Evolutionary conservation across 208 protist species (phyloP).

Genomic region (Angomonas deanei): DNA sequence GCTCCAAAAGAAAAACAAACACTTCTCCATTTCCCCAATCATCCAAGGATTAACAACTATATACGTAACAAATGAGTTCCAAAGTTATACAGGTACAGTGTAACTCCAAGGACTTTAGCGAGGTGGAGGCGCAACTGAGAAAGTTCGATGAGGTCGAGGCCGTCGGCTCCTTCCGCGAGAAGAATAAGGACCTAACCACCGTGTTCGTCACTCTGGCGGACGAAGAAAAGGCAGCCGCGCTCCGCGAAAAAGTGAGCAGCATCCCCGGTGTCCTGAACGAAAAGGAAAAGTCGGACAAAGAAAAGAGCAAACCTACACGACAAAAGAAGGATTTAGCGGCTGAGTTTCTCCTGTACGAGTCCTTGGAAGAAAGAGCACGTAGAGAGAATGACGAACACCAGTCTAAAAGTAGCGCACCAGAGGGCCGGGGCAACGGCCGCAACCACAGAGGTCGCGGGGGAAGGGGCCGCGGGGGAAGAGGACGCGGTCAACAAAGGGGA

Average conservation of each 20-base stretch:
- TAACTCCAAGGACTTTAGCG: conserved; percentile 52
- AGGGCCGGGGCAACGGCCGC: not conserved
- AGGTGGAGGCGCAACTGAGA: conserved; percentile 54
- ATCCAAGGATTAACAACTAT: too few species aligned
- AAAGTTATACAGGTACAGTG: conserved; percentile 44
- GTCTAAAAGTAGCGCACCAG: not conserved
- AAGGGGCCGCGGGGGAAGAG: not conserved
- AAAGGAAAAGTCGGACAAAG: conserved; percentile 12
- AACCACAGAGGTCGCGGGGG: not conserved
- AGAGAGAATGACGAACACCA: not conserved
- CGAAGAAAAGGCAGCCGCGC: conserved; percentile 29
- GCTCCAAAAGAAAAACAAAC: too few species aligned
- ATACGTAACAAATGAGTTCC: conserved; percentile 21
- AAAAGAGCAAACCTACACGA: not conserved
- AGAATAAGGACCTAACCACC: conserved; percentile 70
- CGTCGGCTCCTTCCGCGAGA: conserved; percentile 77
- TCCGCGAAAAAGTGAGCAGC: conserved; percentile 23
- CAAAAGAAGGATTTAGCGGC: conserved; percentile 30
- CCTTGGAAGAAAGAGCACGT: conserved; percentile 23
- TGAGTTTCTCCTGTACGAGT: conserved; percentile 57
- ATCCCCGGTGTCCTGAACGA: conserved; percentile 42
- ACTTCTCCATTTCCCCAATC: too few species aligned
- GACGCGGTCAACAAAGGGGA: not conserved
- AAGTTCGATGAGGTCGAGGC: conserved; percentile 73
- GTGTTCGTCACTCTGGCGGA: conserved; percentile 75